Base-by-base conservation (phyloP, 352 stramenopile genomes). In the Pilasporangium apinafurcum region DNA sequence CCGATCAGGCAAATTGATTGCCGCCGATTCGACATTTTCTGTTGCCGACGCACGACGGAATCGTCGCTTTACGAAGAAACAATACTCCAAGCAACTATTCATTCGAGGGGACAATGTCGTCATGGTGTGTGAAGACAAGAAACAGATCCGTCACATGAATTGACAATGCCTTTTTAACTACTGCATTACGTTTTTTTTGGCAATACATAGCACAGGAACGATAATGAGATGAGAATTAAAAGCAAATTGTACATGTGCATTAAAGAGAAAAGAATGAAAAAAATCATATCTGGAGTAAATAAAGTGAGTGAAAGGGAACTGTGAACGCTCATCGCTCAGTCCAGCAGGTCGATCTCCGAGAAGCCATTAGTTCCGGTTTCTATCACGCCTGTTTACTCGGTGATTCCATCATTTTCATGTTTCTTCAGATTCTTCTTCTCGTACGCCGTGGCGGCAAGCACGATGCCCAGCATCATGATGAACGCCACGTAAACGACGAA, bases 91-190 rank as follows among this genome's bases (percentile, higher is more conserved):
- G 55, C 85, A 97, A 59, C 59, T 98, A 24, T 83, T 98, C 45
- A 70, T 98, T 21, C 74, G 92, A 22, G 92, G 92, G 10, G 92
- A 98, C 56, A 97, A 95, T 57, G 71, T 98, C 41, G 89, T 98
- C 25, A 55, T 55, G 48, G 31, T 24, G 7, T 28, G 20, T 5
- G 20, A 20, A 18, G 5, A 8, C 31, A 20, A 36, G 16, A 14
- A 24, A 39, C 12, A 17, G 22, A 39, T 39, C 34, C 34, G 5
- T 39, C 8, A 39, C 10, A 13, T 20, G n/a, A 18, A 14, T 2
- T 14, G 7, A 38, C 10, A 38, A 20, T 13, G n/a, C 33, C 10
- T 38, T 3, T 16, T 9, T 20, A n/a, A 16, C 10, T 16, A 38
- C 33, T 38, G 5, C 10, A 16, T 21, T 2, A 20, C 3, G 33